Percentiles rank a stretch among this genome's conserved stretches.
phyloP scores from a whole-genome alignment of 2,329 filamentous ascomycete genomes.

The Venturia asperata region DNA sequence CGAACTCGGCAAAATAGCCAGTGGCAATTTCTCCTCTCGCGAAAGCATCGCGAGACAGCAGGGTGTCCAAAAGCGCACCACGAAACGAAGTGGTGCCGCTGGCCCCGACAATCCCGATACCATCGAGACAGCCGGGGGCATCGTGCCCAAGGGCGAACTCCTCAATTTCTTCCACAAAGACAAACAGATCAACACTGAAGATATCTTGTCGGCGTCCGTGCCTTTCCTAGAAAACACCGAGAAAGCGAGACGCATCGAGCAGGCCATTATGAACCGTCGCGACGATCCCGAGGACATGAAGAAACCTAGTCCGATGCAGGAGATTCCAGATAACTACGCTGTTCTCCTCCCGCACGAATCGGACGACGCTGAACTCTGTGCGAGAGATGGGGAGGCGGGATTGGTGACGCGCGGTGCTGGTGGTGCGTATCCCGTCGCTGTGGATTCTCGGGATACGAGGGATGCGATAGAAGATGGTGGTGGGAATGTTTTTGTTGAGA shows the following conservation, averaged over 20 bases:
- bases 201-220: neutral
- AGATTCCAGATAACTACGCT: neutral
- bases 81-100: neutral
- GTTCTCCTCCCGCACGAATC: neutral
- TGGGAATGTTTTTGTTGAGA: neutral
- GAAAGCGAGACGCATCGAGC: neutral
- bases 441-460: neutral
- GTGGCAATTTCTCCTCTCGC: neutral
- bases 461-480: neutral
- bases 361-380: neutral
- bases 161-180: constrained; percentile 11
- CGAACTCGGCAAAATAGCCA: constrained; percentile 64
- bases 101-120: neutral
- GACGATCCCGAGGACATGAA: constrained; percentile 1
- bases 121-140: constrained; percentile 3
- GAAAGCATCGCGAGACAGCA: constrained; percentile 6
- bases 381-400: neutral
- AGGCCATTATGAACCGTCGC: neutral
- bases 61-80: constrained; percentile 1
- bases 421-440: neutral
- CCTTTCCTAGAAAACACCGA: neutral
- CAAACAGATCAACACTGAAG: neutral
- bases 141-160: constrained; percentile 13
- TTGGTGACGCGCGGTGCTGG: neutral
- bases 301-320: neutral